These are phyloP conservation scores for Carex pumila DNA, from an alignment of 176 grass and related monocot genomes.

Conservation along the genomic window DNA sequence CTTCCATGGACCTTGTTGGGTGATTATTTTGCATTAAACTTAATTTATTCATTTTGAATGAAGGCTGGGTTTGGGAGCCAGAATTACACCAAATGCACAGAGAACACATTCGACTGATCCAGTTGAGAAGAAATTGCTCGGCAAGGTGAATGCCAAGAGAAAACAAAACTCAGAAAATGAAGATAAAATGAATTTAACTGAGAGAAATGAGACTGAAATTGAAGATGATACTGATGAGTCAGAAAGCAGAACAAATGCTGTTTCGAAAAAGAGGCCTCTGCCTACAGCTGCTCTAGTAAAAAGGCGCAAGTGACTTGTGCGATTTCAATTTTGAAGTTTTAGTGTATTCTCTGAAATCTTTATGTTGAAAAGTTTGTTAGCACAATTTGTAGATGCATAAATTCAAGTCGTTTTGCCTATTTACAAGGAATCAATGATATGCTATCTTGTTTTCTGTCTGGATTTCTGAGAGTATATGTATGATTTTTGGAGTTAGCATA, in stretches of 20 bases:
- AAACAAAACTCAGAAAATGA: constrained; percentile 39
- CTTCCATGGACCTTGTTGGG: neutral
- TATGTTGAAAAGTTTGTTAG: neutral
- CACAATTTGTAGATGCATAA: neutral
- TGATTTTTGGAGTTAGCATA: neutral
- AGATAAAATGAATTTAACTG: constrained; percentile 30
- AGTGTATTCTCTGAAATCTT: neutral
- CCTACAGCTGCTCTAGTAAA: constrained; percentile 34
- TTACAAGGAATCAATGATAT: neutral
- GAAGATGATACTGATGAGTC: constrained; percentile 50
- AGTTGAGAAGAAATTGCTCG: constrained; percentile 53
- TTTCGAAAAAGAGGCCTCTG: constrained; percentile 49
- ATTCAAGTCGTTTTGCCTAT: neutral
- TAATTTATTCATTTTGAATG: neutral
- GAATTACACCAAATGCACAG: constrained; percentile 34
- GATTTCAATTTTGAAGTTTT: neutral
- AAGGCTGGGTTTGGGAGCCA: constrained; percentile 86
- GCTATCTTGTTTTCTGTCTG: neutral
- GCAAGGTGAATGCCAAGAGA: constrained; percentile 66
- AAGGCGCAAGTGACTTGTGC: constrained; percentile 48
- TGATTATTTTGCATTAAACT: neutral
- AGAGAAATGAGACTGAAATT: constrained; percentile 21
- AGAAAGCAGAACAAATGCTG: constrained; percentile 76
- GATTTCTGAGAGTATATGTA: neutral
- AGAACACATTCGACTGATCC: constrained; percentile 38